Evolutionary conservation across 805 yeast genomes (phyloP).

Genomic region (Saccharomycopsis amapae): DNA sequence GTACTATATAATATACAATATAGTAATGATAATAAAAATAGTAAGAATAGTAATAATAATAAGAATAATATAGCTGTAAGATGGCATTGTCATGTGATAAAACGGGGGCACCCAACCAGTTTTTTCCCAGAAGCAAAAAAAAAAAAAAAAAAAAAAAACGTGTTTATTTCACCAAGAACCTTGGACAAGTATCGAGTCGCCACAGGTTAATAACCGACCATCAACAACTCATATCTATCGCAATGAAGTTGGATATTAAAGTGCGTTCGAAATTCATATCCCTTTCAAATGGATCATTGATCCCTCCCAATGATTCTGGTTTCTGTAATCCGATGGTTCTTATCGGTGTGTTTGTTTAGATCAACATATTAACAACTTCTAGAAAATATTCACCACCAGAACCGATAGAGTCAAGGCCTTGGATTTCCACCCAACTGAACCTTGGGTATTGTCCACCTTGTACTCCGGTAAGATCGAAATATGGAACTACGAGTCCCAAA

Average conservation of each 20-base stretch:
- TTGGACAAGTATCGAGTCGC: background rate
- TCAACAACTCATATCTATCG: background rate
- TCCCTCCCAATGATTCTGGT: no score
- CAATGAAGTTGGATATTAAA: constrained; percentile 8
- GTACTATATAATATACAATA: background rate
- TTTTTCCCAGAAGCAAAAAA: no score
- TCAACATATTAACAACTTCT: no score
- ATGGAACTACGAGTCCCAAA: constrained; percentile 85
- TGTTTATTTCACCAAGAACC: background rate
- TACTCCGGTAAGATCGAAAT: constrained; percentile 88
- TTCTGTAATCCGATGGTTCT: no score
- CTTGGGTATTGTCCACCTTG: constrained; percentile 90
- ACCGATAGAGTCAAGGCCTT: constrained; percentile 96
- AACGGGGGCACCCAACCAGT: no score
- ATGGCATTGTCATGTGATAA: no score
- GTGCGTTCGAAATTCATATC: background rate
- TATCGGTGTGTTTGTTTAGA: no score
- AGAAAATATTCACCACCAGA: constrained; percentile 82
- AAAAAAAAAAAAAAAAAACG: constrained; percentile 1
- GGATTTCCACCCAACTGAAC: constrained; percentile 97
- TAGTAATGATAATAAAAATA: no score
- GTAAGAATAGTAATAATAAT: no score
- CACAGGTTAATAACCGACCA: background rate
- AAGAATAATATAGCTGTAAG: no score
- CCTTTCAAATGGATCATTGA: no score